Evolutionary conservation across 257 asterid species (phyloP), one percentile per base, ranked within the genome.

Genomic region (Catharanthus roseus): DNA sequence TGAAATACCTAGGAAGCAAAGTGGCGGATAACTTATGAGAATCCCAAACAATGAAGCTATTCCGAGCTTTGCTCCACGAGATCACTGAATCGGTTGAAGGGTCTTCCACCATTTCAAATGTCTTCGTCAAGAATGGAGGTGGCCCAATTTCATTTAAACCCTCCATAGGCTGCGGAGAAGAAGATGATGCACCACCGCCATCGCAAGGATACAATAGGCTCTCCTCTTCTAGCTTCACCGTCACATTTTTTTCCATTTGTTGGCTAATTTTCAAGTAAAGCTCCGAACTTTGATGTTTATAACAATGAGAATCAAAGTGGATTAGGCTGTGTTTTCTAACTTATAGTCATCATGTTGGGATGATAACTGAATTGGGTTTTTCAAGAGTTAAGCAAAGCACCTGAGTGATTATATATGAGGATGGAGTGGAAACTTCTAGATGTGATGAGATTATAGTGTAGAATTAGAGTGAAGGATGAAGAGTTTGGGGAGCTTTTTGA

Each of bases 31-130:
- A 90, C 44, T 65, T 63, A 41, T 84, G 88, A 42, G 83, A 82
- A 72, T 93, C 98, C 97, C 97, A 90, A 31, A 93, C 98, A 28
- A 93, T 54, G 81, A 93, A 95, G 82, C 98, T 95, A 80, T 95
- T 95, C 77, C 82, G 82, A 0, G 88, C 83, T 62, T 18, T 72
- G 60, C 89, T 88, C 99, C 99, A 95, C 0, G 99, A 91, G 28
- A 95, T 87, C 61, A 95, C 92, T 0, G 81, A 41, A 83, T 95
- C 92, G 0, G 98, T 88, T 0, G 87, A 82, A 49, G 97, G 87
- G 56, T 95, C 95, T 84, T 91, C 98, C 81, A 95, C 99, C 86
- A 95, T 86, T 15, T 95, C 99, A 69, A 44, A 91, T 0, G 90
- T 95, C 78, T 95, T 95, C 65, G 73, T 78, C 77, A 95, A 36